Evolutionary conservation across 805 yeast genomes (phyloP), one percentile per base, ranked within the genome.

Genomic region (Lipomyces orientalis): DNA sequence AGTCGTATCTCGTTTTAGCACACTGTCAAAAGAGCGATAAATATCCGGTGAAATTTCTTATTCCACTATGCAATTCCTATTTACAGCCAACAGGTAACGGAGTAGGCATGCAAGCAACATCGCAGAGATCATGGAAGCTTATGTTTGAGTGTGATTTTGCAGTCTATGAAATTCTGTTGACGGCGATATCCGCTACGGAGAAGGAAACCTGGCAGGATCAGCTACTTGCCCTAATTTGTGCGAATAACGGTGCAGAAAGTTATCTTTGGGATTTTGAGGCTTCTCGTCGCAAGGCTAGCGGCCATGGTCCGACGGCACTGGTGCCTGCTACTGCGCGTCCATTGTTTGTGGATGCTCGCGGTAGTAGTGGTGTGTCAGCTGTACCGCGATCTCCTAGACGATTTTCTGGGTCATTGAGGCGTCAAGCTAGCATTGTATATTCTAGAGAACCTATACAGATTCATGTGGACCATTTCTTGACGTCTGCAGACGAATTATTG

Each of bases 181-280:
- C 73, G 22, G 68, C 73, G 25, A 58, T 61, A 51, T 58, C 64
- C 4, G n/a, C n/a, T 16, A 60, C 54, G 2, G 73, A 71, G 60
- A 61, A 60, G 29, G 52, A 37, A 5, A 34, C 43, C 12, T 71
- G 73, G 73, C 25, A 43, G 7, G 62, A 62, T 29, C 60, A 66
- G 14, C 57, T 69, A 7, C 10, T 39, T 29, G 29, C 60, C 1
- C 66, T 57, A 19, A 62, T 65, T 22, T 67, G 71, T 37, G 58
- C 43, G 3, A 51, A 43, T 10, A 63, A 60, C 22, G 72, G 68
- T 19, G 62, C 58, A 22, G 60, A 54, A 4, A 59, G 22, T 31
- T 65, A 62, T 34, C 60, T 33, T 33, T 64, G 64, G 65, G 31
- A 51, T 12, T 67, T 67, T 31, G 54, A 29, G 2, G 60, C 39